These are phyloP conservation scores for Hypsizygus marmoreus DNA, from an alignment of 768 basidiomycete genomes.

Conservation along the genomic window DNA sequence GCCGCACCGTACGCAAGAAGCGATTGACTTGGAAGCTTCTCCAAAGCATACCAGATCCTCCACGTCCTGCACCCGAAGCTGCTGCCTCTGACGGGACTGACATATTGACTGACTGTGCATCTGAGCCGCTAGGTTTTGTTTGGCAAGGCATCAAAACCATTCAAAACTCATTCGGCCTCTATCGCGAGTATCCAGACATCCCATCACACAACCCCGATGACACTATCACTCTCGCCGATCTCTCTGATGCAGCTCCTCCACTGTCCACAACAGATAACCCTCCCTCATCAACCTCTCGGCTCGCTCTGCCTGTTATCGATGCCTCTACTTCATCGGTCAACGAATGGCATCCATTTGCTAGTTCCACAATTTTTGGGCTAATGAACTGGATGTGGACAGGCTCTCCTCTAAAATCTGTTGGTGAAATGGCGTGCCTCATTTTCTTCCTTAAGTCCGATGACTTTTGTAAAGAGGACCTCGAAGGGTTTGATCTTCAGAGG, in stretches of 20 bases:
- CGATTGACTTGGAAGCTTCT: conserved; percentile 20
- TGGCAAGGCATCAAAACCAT: conserved; percentile 10
- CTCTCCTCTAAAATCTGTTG: conserved; percentile 8
- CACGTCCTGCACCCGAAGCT: neutral
- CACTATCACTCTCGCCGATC: neutral
- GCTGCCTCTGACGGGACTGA: neutral
- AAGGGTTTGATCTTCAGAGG: neutral
- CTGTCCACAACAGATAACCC: neutral
- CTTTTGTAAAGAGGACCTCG: conserved; percentile 10
- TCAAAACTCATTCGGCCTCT: conserved; percentile 12
- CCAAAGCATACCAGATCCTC: conserved; percentile 15
- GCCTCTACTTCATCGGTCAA: too few species aligned
- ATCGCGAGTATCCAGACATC: conserved; percentile 12
- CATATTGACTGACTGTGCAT: conserved; percentile 4
- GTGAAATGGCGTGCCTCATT: conserved; percentile 5
- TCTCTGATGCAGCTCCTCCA: conserved; percentile 1
- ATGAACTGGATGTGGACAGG: conserved; percentile 20
- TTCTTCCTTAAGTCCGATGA: conserved; percentile 11
- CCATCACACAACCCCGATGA: conserved; percentile 17
- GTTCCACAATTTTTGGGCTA: conserved; percentile 8
- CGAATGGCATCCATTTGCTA: conserved; percentile 4
- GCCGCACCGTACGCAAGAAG: conserved; percentile 9
- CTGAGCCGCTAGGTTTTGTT: neutral
- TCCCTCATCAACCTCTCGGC: neutral
- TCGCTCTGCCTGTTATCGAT: neutral